Percentiles rank a stretch among this genome's conserved stretches.
Conservation (phyloP, 1,284 basidiomycete species). For the Waitea zeae region DNA sequence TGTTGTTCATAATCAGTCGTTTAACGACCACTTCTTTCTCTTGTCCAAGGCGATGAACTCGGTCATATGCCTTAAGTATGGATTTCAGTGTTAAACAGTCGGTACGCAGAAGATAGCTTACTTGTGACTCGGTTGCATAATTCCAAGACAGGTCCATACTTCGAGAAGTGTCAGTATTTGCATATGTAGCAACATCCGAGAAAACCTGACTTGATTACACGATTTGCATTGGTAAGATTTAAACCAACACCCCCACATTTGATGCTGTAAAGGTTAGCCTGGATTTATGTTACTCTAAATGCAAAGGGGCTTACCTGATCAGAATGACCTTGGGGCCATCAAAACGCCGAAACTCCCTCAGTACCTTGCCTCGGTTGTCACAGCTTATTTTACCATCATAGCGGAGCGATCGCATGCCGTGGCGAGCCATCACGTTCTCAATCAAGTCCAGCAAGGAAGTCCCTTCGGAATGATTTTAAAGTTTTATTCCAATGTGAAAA, state of each 20-base stretch:
- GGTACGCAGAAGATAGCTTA: neutral
- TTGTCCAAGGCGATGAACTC: conserved; percentile 54
- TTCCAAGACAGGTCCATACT: conserved; percentile 63
- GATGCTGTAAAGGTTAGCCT: conserved; percentile 19
- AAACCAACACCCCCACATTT: conserved; percentile 54
- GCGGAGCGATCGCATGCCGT: conserved; percentile 38
- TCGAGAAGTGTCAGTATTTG: neutral
- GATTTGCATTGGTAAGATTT: conserved; percentile 39
- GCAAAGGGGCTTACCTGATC: conserved; percentile 28
- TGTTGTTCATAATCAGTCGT: conserved; percentile 43
- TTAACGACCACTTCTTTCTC: conserved; percentile 53
- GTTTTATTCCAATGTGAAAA: neutral
- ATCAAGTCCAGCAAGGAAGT: conserved; percentile 54
- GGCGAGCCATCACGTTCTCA: conserved; percentile 33
- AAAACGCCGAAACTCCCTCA: conserved; percentile 30
- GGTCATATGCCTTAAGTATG: conserved; percentile 42
- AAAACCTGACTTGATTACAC: conserved; percentile 38
- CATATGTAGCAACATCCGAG: conserved; percentile 1
- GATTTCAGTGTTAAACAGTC: neutral
- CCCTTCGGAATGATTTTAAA: conserved; percentile 25
- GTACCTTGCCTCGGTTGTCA: conserved; percentile 25
- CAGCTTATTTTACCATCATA: conserved; percentile 52
- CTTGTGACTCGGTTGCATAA: conserved; percentile 38
- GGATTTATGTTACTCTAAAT: neutral
- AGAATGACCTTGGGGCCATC: conserved; percentile 43